These are phyloP conservation scores for Podospora bellae-mahoneyi DNA, from an alignment of 495 filamentous ascomycete species.

Conservation along the genomic window DNA sequence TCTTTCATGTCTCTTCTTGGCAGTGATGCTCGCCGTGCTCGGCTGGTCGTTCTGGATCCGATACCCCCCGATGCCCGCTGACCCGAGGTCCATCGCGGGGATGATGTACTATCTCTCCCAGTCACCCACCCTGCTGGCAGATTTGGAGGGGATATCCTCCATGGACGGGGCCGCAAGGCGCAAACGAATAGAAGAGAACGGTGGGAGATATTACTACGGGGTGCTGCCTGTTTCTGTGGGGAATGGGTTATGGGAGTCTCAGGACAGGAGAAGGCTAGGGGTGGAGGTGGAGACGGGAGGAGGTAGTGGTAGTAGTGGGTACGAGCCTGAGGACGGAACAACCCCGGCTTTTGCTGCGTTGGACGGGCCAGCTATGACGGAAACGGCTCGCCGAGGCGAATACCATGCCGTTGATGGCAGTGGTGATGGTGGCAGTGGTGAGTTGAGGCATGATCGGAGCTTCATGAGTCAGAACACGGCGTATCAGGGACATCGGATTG, in stretches of 20 bases:
- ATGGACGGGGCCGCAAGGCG: conserved; percentile 23
- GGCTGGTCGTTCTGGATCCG: conserved; percentile 27
- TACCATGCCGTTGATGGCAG: neutral
- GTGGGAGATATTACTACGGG: conserved; percentile 34
- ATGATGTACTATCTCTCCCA: conserved; percentile 35
- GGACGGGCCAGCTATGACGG: neutral
- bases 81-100: conserved; percentile 34
- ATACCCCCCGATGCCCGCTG: conserved; percentile 38
- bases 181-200: conserved; percentile 19
- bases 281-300: conserved; percentile 24
- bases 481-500: conserved; percentile 1
- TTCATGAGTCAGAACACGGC: neutral
- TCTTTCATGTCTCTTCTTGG: conserved; percentile 23
- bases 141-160: conserved; percentile 30
- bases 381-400: neutral
- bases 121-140: conserved; percentile 23
- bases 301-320: neutral
- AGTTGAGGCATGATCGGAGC: neutral
- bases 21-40: conserved; percentile 27
- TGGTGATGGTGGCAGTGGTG: neutral
- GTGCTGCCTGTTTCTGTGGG: conserved; percentile 20
- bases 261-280: conserved; percentile 22
- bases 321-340: conserved; percentile 6
- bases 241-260: neutral
- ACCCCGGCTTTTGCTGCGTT: conserved; percentile 4